These are phyloP conservation scores for Cladosporium colombiae DNA, from an alignment of 2,329 filamentous ascomycete species.

Conservation along the genomic window DNA sequence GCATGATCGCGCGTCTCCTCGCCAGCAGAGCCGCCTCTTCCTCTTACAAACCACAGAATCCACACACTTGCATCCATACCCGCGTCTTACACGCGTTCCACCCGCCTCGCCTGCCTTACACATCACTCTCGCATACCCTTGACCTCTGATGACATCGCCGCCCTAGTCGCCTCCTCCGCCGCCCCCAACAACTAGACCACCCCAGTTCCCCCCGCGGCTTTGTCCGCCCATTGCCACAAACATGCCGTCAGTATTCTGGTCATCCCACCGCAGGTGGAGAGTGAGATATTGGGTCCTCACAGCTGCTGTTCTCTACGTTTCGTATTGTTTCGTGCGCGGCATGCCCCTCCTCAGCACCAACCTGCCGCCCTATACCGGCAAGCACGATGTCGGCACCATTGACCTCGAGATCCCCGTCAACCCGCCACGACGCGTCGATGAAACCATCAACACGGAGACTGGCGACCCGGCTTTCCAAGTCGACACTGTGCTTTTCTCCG, in stretches of 20 bases:
- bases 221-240: neutral
- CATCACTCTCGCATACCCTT: neutral
- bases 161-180: neutral
- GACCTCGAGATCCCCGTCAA: constrained; percentile 46
- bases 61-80: neutral
- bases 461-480: constrained; percentile 46
- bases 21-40: neutral
- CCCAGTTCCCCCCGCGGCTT: constrained; percentile 1
- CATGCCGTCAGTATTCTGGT: constrained; percentile 15
- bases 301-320: constrained; percentile 30
- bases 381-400: constrained; percentile 50
- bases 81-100: neutral
- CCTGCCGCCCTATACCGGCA: constrained; percentile 46
- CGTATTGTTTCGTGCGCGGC: constrained; percentile 41
- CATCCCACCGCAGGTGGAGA: constrained; percentile 6
- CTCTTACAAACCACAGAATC: neutral
- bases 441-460: constrained; percentile 39
- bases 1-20: neutral
- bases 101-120: neutral
- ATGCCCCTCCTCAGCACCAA: constrained; percentile 46
- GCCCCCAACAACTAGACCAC: neutral
- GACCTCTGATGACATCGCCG: neutral
- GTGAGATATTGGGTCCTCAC: constrained; percentile 15
- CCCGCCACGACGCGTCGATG: constrained; percentile 38
- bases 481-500: constrained; percentile 47